Evolutionary conservation across 1,284 basidiomycete genomes (phyloP).

Genomic region (Meripilus lineatus): DNA sequence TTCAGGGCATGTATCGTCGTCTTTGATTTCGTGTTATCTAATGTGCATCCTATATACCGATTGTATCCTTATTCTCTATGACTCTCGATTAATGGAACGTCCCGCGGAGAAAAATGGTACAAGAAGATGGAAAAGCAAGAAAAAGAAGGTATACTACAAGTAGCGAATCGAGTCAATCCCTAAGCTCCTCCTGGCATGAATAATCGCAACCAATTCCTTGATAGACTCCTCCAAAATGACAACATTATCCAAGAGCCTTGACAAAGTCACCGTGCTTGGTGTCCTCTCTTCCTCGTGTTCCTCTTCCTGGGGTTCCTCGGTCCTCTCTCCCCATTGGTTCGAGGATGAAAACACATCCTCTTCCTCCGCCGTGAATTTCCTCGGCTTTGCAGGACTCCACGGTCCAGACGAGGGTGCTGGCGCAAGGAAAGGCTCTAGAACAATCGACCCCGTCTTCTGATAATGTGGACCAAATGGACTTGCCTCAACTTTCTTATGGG

Average conservation of each 20-base stretch:
- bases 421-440: conserved; percentile 68
- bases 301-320: conserved; percentile 28
- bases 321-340: conserved; percentile 43
- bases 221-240: conserved; percentile 94
- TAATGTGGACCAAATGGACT: conserved; percentile 88
- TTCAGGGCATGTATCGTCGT: too few relatives aligned
- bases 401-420: conserved; percentile 52
- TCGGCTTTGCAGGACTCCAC: conserved; percentile 55
- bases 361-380: conserved; percentile 51
- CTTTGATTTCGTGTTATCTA: not conserved
- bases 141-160: conserved; percentile 36
- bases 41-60: not conserved
- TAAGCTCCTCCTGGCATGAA: conserved; percentile 79
- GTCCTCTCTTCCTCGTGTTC: conserved; percentile 28
- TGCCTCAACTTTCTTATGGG: conserved; percentile 42
- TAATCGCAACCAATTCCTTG: conserved; percentile 88
- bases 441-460: conserved; percentile 66
- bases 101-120: too few relatives aligned
- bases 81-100: too few relatives aligned
- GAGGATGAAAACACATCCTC: conserved; percentile 63
- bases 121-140: conserved; percentile 6
- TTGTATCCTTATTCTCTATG: conserved; percentile 7
- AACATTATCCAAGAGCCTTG: conserved; percentile 88
- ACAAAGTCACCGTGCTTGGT: conserved; percentile 60
- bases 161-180: conserved; percentile 84